phyloP scores from a whole-genome alignment of 2,329 filamentous ascomycete genomes.

The Stachybotrys echinatus region DNA sequence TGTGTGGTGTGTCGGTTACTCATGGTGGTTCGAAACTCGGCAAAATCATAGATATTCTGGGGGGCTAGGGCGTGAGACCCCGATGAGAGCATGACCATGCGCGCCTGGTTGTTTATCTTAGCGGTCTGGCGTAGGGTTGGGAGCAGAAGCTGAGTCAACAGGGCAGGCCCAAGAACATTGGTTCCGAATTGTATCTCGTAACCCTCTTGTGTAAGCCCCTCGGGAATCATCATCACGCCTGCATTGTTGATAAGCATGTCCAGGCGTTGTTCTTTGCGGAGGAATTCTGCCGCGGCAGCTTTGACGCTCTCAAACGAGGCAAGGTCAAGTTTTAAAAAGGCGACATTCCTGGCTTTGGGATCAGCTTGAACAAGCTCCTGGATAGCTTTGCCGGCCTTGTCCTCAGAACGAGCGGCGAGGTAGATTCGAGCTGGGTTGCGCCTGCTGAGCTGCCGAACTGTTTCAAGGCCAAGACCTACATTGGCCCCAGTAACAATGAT shows the following conservation, averaged over 20 bases:
- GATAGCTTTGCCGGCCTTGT: slow-evolving; percentile 4
- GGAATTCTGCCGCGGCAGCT: slow-evolving; percentile 1
- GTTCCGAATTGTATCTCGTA: slow-evolving; percentile 12
- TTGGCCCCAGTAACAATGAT: slow-evolving; percentile 8
- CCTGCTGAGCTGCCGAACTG: slow-evolving; percentile 1
- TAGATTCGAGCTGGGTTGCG: slow-evolving; percentile 4
- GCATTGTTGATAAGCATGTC: slow-evolving; percentile 10
- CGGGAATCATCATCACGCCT: slow-evolving; percentile 7
- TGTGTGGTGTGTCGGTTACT: too few relatives aligned
- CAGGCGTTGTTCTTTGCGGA: slow-evolving; percentile 3
- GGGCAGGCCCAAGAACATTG: slow-evolving; percentile 8
- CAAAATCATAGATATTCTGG: too few relatives aligned
- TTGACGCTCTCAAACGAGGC: slow-evolving; percentile 5
- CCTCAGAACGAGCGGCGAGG: slow-evolving; percentile 2
- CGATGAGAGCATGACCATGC: neutral
- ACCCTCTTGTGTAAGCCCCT: slow-evolving; percentile 8
- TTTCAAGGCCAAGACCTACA: slow-evolving; percentile 6
- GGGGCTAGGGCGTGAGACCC: too few relatives aligned
- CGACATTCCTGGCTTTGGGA: neutral
- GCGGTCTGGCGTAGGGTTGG: slow-evolving; percentile 15
- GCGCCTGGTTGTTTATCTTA: slow-evolving; percentile 31
- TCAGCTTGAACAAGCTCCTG: neutral
- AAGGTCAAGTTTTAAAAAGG: slow-evolving; percentile 3
- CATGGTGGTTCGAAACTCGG: too few relatives aligned
- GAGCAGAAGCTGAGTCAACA: slow-evolving; percentile 8